Base-by-base conservation (phyloP, 1,284 basidiomycete species). In the Trichosporon sp. region DNA sequence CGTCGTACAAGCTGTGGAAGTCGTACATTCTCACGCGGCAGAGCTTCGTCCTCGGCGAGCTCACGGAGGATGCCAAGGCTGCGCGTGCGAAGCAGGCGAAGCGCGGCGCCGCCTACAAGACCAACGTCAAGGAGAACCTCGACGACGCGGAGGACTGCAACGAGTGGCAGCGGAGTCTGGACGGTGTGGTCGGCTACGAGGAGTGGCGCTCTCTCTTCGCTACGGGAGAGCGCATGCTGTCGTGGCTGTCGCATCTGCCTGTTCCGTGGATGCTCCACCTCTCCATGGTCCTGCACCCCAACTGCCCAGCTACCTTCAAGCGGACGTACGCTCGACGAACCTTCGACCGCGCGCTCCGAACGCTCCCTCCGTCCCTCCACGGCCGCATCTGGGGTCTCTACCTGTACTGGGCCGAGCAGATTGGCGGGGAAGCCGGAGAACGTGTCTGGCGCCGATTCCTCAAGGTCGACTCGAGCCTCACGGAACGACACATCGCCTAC, bases 1-100 rank as follows among this genome's bases (percentile, higher is more conserved):
- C 85, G 16, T 92, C 89, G 13, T 99, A 91, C 85, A 93, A 95
- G 76, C 82, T 99, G 56, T 99, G 96, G 96, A 92, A 92, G 74
- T 86, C 90, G 0, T 99, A 99, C 79, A 84, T 98, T 54, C 84
- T 85, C 58, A 87, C 89, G 77, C 86, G 96, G 25, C 89, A 91
- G 83, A 84, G 86, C 2, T 97, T 89, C 79, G 90, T 99, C 2
- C 83, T 96, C 3, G 96, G 95, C 0, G 89, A 84, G 68, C 65
- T 77, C 4, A 78, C 77, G 6, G 67, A 67, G 16, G 69, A 67
- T 5, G 78, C 80, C 1, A 73, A 82, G 46, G 78, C 79, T 60
- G 79, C 82, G 23, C 74, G 80, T 40, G 76, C 75, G 56, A 77
- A 82, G 10, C 82, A 87, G 58, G 88, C 87, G 78, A 92, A 92